Conservation (phyloP, 2,329 filamentous ascomycete species). For the Magnaporthiopsis rhizophila region DNA sequence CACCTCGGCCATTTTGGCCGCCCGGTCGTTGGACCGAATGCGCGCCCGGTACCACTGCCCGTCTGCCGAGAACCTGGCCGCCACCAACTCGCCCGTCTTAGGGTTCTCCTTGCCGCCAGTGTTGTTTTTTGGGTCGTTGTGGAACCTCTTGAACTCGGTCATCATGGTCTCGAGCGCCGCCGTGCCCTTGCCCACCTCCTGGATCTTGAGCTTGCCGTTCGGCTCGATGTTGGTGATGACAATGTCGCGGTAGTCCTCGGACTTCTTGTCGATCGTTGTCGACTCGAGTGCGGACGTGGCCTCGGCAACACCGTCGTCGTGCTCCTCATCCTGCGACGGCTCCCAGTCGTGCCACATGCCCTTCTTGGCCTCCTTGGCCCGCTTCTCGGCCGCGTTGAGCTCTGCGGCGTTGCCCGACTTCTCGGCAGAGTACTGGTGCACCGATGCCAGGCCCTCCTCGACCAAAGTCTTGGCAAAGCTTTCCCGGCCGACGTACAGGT, state of each 20-base stretch:
- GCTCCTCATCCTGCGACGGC: constrained; percentile 71
- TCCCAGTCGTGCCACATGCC: constrained; percentile 93
- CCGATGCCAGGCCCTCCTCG: constrained; percentile 86
- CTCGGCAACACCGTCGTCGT: constrained; percentile 41
- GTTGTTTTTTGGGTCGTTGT: constrained; percentile 75
- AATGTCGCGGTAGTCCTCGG: constrained; percentile 82
- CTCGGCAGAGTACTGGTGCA: constrained; percentile 92
- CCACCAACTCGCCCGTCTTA: constrained; percentile 85
- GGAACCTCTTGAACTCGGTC: constrained; percentile 85
- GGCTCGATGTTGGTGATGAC: constrained; percentile 84
- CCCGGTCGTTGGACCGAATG: constrained; percentile 85
- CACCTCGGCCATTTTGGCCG: constrained; percentile 81
- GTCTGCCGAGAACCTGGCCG: constrained; percentile 84
- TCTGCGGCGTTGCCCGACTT: constrained; percentile 86
- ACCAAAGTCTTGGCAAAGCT: constrained; percentile 91
- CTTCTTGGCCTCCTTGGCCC: constrained; percentile 81
- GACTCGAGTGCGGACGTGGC: constrained; percentile 36
- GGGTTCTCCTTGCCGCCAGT: constrained; percentile 61
- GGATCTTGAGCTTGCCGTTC: constrained; percentile 78
- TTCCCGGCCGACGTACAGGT: constrained; percentile 86
- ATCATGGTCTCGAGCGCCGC: constrained; percentile 79
- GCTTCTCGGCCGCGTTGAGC: constrained; percentile 78
- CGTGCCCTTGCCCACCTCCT: constrained; percentile 82
- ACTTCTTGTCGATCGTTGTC: constrained; percentile 55
- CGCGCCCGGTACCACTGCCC: constrained; percentile 91